Evolutionary conservation across 2,329 filamentous ascomycete genomes (phyloP).

Genomic region (Cladosporium sp.): DNA sequence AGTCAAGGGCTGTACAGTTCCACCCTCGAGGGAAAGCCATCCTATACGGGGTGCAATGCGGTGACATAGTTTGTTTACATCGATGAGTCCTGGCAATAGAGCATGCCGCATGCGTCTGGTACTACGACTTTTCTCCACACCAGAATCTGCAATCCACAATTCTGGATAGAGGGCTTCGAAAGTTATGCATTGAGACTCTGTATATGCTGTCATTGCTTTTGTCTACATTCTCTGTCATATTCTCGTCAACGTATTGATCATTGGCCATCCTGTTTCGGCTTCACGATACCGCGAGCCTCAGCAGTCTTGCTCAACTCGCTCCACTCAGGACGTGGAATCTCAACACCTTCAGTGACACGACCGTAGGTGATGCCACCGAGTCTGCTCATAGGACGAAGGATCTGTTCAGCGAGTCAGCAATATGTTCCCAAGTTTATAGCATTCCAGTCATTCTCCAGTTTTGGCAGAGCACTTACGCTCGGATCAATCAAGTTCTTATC

Average conservation of each 20-base stretch:
- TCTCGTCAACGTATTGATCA: slow-evolving; percentile 17
- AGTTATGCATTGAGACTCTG: too few species aligned
- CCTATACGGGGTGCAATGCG: too few species aligned
- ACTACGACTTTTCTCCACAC: too few species aligned
- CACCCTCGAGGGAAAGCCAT: too few species aligned
- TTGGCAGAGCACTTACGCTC: slow-evolving; percentile 44
- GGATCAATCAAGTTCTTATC: slow-evolving; percentile 71
- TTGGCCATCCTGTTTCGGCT: slow-evolving; percentile 42
- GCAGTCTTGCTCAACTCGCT: slow-evolving; percentile 50
- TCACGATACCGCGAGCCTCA: slow-evolving; percentile 50
- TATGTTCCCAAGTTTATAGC: slow-evolving; percentile 1
- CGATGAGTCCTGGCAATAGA: too few species aligned
- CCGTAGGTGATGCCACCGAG: slow-evolving; percentile 85
- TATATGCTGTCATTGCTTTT: too few species aligned
- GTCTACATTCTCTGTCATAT: too few species aligned
- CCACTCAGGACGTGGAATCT: slow-evolving; percentile 60
- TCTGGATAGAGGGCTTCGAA: too few species aligned
- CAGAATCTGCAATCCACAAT: too few species aligned
- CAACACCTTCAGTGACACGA: slow-evolving; percentile 63
- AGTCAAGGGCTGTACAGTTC: neutral
- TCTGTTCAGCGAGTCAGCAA: slow-evolving; percentile 32
- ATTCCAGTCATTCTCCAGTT: neutral
- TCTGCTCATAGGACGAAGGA: slow-evolving; percentile 71
- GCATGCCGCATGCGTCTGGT: too few species aligned
- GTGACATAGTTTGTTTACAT: too few species aligned